phyloP scores from a whole-genome alignment of 768 basidiomycete species.

The Calocybe gangraenosa region DNA sequence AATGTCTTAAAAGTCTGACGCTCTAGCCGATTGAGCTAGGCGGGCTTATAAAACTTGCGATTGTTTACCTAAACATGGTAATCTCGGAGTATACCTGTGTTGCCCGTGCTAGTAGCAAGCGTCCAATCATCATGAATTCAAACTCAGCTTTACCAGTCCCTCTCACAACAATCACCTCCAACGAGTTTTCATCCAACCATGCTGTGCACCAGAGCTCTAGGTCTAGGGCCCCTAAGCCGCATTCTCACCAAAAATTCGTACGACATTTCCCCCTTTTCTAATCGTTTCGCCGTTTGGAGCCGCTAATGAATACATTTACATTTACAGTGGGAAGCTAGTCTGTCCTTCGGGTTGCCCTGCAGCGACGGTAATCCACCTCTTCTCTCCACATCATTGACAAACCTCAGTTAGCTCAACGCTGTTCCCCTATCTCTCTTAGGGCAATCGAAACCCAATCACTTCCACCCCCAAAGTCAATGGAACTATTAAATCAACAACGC shows the following conservation, averaged over 20 bases:
- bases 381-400: background rate
- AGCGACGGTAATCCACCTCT: conserved; percentile 34
- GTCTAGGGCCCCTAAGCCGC: conserved; percentile 49
- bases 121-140: too few relatives aligned
- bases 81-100: too few relatives aligned
- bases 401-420: background rate
- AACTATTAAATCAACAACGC: conserved; percentile 85
- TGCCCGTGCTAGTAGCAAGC: too few relatives aligned
- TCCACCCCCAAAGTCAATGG: conserved; percentile 49
- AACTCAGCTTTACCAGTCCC: too few relatives aligned
- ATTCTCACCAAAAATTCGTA: conserved; percentile 35
- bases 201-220: conserved; percentile 50
- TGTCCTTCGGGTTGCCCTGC: conserved; percentile 31
- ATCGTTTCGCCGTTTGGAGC: too few relatives aligned
- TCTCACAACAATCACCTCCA: too few relatives aligned
- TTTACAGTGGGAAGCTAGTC: conserved; percentile 39
- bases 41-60: conserved; percentile 26
- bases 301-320: background rate
- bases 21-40: conserved; percentile 65
- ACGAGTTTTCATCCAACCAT: too few relatives aligned
- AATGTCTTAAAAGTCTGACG: conserved; percentile 41
- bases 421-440: conserved; percentile 36
- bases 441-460: conserved; percentile 63
- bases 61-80: too few relatives aligned
- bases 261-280: conserved; percentile 10